Percentiles rank a stretch among this genome's conserved stretches.
phyloP scores from a whole-genome alignment of 2,329 filamentous ascomycete species.

The Talaromyces atroroseus region DNA sequence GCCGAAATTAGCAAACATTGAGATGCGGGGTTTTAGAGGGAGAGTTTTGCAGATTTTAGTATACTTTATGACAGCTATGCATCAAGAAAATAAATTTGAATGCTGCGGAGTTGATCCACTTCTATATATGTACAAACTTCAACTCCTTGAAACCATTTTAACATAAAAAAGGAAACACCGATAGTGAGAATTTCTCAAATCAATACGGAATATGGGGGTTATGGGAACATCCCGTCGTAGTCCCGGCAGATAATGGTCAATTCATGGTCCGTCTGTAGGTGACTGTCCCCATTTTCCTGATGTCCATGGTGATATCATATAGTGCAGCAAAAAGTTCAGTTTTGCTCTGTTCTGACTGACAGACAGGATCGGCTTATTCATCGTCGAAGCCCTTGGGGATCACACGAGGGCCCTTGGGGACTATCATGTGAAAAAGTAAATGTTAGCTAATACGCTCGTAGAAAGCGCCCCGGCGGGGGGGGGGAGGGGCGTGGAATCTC shows the following conservation, averaged over 20 bases:
- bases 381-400: constrained; percentile 46
- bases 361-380: constrained; percentile 17
- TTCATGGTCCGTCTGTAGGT: neutral
- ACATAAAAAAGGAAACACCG: neutral
- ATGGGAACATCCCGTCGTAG: neutral
- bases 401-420: constrained; percentile 42
- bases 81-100: neutral
- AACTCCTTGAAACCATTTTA: neutral
- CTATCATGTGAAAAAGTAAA: constrained; percentile 21
- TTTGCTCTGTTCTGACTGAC: neutral
- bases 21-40: neutral
- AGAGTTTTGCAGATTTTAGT: neutral
- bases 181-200: neutral
- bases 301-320: neutral
- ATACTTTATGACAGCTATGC: neutral
- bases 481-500: too few species aligned
- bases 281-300: neutral
- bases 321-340: neutral
- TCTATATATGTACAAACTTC: constrained; percentile 12
- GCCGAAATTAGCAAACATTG: neutral
- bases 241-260: neutral
- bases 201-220: neutral
- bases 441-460: constrained; percentile 1
- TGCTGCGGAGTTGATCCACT: constrained; percentile 3
- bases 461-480: too few species aligned